Conservation (phyloP, 495 filamentous ascomycete species). For the Aspergillus homomorphus region DNA sequence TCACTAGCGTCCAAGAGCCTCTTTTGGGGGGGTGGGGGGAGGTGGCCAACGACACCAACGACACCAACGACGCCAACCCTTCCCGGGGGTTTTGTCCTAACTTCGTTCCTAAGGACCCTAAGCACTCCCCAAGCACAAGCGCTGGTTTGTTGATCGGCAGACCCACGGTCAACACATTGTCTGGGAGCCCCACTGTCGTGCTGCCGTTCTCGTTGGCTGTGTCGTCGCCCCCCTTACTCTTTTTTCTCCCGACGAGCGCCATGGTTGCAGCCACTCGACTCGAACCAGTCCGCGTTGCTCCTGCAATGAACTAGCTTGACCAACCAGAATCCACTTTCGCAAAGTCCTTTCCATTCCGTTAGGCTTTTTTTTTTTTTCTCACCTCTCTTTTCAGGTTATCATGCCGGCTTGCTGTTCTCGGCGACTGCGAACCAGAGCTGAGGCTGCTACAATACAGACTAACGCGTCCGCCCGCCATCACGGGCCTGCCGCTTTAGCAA, state of each 20-base stretch:
- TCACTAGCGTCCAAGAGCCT: slow-evolving; percentile 31
- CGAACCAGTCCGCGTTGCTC: slow-evolving; percentile 32
- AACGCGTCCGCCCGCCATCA: slow-evolving; percentile 29
- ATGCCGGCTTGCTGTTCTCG: slow-evolving; percentile 23
- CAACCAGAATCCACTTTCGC: slow-evolving; percentile 1
- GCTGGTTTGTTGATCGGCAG: slow-evolving; percentile 26
- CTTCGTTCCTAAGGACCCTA: no score
- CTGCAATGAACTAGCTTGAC: slow-evolving; percentile 31
- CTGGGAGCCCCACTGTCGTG: slow-evolving; percentile 21
- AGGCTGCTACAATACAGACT: neutral
- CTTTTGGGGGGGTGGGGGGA: no score
- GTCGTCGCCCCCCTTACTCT: slow-evolving; percentile 28
- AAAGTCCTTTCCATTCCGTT: slow-evolving; percentile 13
- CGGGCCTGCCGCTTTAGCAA: slow-evolving; percentile 41
- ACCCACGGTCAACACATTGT: slow-evolving; percentile 15
- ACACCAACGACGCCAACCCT: no score
- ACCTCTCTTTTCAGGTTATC: slow-evolving; percentile 40
- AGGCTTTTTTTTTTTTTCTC: no score
- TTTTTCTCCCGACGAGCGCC: slow-evolving; percentile 24
- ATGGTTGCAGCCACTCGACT: slow-evolving; percentile 31
- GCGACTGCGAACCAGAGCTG: slow-evolving; percentile 13
- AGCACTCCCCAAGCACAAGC: slow-evolving; percentile 11
- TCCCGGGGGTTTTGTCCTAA: no score
- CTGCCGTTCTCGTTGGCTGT: slow-evolving; percentile 26
- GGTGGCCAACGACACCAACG: slow-evolving; percentile 21